A percentile compares a stretch with the other conserved stretches of the same genome.
Conservation (phyloP, 2,329 filamentous ascomycete genomes). For the Cryphonectria nitschkei region DNA sequence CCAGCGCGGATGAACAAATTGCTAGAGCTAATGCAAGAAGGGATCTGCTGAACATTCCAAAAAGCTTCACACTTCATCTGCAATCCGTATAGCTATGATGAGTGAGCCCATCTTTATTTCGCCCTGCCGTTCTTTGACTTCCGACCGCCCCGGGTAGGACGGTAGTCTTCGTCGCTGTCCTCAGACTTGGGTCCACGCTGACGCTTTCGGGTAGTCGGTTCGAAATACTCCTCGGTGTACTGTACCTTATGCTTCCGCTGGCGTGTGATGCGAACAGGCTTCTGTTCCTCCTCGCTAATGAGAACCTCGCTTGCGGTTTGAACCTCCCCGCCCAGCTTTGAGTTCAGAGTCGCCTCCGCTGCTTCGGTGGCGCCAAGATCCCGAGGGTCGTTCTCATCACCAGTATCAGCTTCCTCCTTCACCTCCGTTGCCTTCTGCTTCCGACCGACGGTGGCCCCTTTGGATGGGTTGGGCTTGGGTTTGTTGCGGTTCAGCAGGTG, state of each 20-base stretch:
- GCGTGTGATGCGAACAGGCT: neutral
- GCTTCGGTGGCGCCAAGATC: neutral
- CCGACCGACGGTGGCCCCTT: neutral
- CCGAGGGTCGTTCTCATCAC: neutral
- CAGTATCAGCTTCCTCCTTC: neutral
- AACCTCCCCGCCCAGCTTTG: neutral
- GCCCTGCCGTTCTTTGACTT: neutral
- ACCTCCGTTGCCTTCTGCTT: slow-evolving; percentile 1
- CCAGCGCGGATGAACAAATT: neutral
- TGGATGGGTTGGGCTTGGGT: neutral
- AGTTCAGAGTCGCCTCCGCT: neutral
- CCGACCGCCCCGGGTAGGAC: slow-evolving; percentile 8
- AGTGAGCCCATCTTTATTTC: neutral
- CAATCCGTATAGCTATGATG: neutral
- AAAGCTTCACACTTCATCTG: neutral
- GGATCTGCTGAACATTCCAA: neutral
- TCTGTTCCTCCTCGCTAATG: neutral
- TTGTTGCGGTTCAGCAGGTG: slow-evolving; percentile 39
- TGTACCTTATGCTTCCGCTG: neutral
- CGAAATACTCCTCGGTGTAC: neutral
- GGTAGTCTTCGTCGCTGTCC: slow-evolving; percentile 4
- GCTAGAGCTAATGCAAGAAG: neutral
- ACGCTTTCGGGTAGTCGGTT: neutral
- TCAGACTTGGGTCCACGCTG: slow-evolving; percentile 8
- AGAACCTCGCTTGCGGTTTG: neutral